Evolutionary conservation across 345 rosid species (phyloP).

Genomic region (Streptanthus diversifolius): DNA sequence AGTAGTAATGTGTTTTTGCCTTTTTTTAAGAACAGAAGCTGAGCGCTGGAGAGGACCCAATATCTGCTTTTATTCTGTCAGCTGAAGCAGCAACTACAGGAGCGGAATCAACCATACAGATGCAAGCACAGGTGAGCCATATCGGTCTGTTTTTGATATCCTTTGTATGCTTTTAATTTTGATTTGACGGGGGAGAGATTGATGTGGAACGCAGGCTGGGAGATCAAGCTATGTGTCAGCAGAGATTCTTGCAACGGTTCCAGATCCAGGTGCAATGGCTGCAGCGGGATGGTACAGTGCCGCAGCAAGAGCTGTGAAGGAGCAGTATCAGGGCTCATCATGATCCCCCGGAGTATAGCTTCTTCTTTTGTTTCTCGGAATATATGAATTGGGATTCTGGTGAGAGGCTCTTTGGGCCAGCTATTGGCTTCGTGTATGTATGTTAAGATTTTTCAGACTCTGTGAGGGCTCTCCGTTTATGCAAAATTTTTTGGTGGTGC

Average conservation of each 20-base stretch:
- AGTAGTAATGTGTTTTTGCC: slow-evolving; percentile 7
- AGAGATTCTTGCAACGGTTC: slow-evolving; percentile 59
- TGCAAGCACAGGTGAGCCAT: slow-evolving; percentile 83
- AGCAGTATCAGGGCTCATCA: slow-evolving; percentile 31
- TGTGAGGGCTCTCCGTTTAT: slow-evolving; percentile 39
- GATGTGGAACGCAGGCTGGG: slow-evolving; percentile 60
- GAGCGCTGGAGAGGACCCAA: slow-evolving; percentile 66
- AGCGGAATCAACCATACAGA: slow-evolving; percentile 79
- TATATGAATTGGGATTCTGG: slow-evolving; percentile 15
- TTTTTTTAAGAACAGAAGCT: slow-evolving; percentile 53
- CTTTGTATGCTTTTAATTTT: neutral
- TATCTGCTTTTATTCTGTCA: slow-evolving; percentile 62
- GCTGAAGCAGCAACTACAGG: slow-evolving; percentile 82
- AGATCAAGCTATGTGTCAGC: slow-evolving; percentile 69
- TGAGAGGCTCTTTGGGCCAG: slow-evolving; percentile 15
- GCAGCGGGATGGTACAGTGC: slow-evolving; percentile 92
- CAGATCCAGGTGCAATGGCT: slow-evolving; percentile 96
- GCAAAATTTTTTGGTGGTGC: slow-evolving; percentile 27
- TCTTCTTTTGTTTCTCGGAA: neutral
- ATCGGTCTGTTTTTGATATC: neutral
- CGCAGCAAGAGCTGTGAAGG: slow-evolving; percentile 77
- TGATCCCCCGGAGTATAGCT: neutral
- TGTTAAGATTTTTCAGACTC: slow-evolving; percentile 5
- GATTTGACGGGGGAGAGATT: slow-evolving; percentile 4
- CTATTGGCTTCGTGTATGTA: slow-evolving; percentile 23